A percentile compares a stretch with the other conserved stretches of the same genome.
These are phyloP conservation scores for Aspergillus quadricinctus DNA, from an alignment of 2,329 filamentous ascomycete genomes.

Conservation along the genomic window DNA sequence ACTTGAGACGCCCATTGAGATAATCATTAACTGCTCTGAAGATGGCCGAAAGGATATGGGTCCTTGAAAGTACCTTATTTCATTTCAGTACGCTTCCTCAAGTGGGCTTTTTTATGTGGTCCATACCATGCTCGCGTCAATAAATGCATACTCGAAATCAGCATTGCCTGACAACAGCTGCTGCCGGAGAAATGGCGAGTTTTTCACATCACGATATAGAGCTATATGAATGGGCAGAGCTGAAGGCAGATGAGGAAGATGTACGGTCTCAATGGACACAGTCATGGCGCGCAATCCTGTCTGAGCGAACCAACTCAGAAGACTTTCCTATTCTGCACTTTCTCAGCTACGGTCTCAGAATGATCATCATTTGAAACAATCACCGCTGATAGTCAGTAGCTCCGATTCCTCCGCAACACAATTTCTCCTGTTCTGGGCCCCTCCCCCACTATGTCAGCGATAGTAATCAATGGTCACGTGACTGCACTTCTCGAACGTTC, in stretches of 20 bases:
- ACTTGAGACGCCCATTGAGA: slow-evolving; percentile 61
- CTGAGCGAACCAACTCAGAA: neutral
- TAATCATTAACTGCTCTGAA: slow-evolving; percentile 71
- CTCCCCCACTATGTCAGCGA: slow-evolving; percentile 13
- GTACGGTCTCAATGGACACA: slow-evolving; percentile 57
- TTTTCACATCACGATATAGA: slow-evolving; percentile 71
- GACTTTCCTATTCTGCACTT: neutral
- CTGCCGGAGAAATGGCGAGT: slow-evolving; percentile 70
- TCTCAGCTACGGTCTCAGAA: neutral
- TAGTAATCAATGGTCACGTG: slow-evolving; percentile 14
- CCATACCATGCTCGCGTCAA: slow-evolving; percentile 75
- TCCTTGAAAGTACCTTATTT: slow-evolving; percentile 62
- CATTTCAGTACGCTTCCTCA: slow-evolving; percentile 3
- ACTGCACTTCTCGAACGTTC: slow-evolving; percentile 37
- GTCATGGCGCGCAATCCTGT: slow-evolving; percentile 20
- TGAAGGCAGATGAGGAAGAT: slow-evolving; percentile 70
- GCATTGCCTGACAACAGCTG: slow-evolving; percentile 82
- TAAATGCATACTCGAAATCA: slow-evolving; percentile 87
- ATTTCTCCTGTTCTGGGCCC: slow-evolving; percentile 3
- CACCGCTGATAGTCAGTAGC: neutral
- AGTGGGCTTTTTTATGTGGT: neutral
- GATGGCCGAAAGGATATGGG: slow-evolving; percentile 69
- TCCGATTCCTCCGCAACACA: neutral
- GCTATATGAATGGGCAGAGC: slow-evolving; percentile 66
- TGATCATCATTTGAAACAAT: neutral